Evolutionary conservation across 305 asterid species (phyloP), one percentile per base, ranked within the genome.

Genomic region (Andrographis paniculata): DNA sequence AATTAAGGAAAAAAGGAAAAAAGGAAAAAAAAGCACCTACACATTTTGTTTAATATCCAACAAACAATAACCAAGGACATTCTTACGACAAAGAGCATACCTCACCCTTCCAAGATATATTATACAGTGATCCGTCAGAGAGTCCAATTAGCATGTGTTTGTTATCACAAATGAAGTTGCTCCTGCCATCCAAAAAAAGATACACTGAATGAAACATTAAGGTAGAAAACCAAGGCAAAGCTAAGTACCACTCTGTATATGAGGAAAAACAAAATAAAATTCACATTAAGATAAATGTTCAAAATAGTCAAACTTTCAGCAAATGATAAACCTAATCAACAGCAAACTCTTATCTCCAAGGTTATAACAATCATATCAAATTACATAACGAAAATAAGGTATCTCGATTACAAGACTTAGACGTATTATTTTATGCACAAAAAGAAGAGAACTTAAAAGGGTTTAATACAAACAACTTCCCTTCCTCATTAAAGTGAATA

Each of bases 21-120:
- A n/a, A n/a, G n/a, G n/a, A n/a, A n/a, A n/a, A n/a, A n/a, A n/a
- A n/a, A n/a, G n/a, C n/a, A n/a, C n/a, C n/a, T n/a, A n/a, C n/a
- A n/a, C n/a, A n/a, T n/a, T n/a, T n/a, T n/a, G n/a, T n/a, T n/a
- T n/a, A n/a, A n/a, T n/a, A n/a, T n/a, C n/a, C n/a, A n/a, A n/a
- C n/a, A 1, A 18, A 14, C 48, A 37, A 38, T 47, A 56, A 33
- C 50, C 9, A 44, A 58, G 42, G 47, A 18, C 13, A 64, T 44
- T 40, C 17, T 48, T 44, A 50, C 27, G 66, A 51, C 42, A 58
- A 56, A 56, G 61, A 27, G 45, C 81, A 73, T 81, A 92, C 99
- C 99, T 92, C 97, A 52, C 99, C 99, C 91, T 92, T 87, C 99
- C 99, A 87, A 36, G 99, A 87, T 65, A 84, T 84, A 64, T 65